Percentiles rank a stretch among this genome's conserved stretches.
phyloP scores from a whole-genome alignment of 2,329 filamentous ascomycete genomes.

The Phaeosphaeria sp. region DNA sequence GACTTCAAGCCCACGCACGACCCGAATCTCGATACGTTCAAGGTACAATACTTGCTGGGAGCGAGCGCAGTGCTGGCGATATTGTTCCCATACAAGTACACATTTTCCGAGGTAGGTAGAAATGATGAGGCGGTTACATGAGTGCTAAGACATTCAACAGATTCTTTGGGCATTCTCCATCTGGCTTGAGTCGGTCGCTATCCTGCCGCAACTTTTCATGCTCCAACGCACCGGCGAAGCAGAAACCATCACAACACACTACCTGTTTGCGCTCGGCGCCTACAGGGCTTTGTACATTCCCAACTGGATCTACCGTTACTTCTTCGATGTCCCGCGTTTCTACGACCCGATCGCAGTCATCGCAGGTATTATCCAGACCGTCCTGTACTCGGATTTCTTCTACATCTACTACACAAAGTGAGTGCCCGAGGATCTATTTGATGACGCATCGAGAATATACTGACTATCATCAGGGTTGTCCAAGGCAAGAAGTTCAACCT shows the following conservation, averaged over 20 bases:
- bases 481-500: slow-evolving; percentile 64
- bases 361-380: slow-evolving; percentile 89
- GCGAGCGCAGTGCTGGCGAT: slow-evolving; percentile 80
- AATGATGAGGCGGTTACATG: neutral
- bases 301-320: slow-evolving; percentile 96
- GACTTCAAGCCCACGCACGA: slow-evolving; percentile 98
- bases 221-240: slow-evolving; percentile 96
- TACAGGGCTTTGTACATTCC: slow-evolving; percentile 97
- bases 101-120: slow-evolving; percentile 65
- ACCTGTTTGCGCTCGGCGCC: slow-evolving; percentile 88
- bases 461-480: slow-evolving; percentile 50
- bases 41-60: slow-evolving; percentile 89
- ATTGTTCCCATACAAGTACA: slow-evolving; percentile 86
- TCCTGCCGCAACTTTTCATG: slow-evolving; percentile 97
- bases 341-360: slow-evolving; percentile 87
- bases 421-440: slow-evolving; percentile 35
- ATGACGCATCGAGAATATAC: neutral
- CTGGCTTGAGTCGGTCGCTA: slow-evolving; percentile 96
- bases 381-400: slow-evolving; percentile 99
- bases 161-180: slow-evolving; percentile 98
- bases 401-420: slow-evolving; percentile 99
- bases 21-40: slow-evolving; percentile 96
- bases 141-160: slow-evolving; percentile 53
- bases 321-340: slow-evolving; percentile 70
- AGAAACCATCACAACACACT: slow-evolving; percentile 99